Evolutionary conservation across 768 basidiomycete genomes (phyloP), one percentile per base, ranked within the genome.

Genomic region (Tephrocybe sp.): DNA sequence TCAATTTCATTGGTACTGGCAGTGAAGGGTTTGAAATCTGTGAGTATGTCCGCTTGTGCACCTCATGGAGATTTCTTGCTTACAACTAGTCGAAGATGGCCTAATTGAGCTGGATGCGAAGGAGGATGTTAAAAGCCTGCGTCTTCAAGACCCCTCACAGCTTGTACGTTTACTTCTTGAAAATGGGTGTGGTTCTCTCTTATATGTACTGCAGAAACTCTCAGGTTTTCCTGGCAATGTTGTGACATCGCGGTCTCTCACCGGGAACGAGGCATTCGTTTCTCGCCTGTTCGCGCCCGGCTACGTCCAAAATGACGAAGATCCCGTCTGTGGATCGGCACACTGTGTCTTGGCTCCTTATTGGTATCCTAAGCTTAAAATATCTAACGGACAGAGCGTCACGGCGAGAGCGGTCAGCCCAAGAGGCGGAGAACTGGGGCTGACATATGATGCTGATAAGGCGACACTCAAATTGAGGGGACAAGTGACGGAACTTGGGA

Each of bases 221-320:
- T 10, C 69, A 28, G 73, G 71, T 1, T 74, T 67, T 48, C 1
- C 15, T 2, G 59, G 68, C n/a, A 72, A 78, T 51, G 56, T 75
- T 14, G 54, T 80, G 20, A 79, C 80, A 1, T 66, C 68, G 23
- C 51, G 56, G 23, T 62, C 70, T 3, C 61, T 68, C 0, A 66
- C 56, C 23, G 58, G 58, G 4, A 56, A 68, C 9, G 69, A 68
- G 44, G 57, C 56, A 15, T 83, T 80, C 62, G 63, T 73, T 20
- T 80, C 80, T 9, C 71, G 82, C 4, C 74, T 81, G 71, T 81
- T 83, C 56, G 65, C 74, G 3, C 78, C 77, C 6, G 44, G 40
- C 1, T 24, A 50, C 10, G 55, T 74, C 18, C 56, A 42, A 15
- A 42, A 42, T 3, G 45, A 52, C 23, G 51, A 52, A 52, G 51